These are phyloP conservation scores for Trichoderma simmonsii DNA, from an alignment of 2,329 filamentous ascomycete genomes.

Conservation along the genomic window DNA sequence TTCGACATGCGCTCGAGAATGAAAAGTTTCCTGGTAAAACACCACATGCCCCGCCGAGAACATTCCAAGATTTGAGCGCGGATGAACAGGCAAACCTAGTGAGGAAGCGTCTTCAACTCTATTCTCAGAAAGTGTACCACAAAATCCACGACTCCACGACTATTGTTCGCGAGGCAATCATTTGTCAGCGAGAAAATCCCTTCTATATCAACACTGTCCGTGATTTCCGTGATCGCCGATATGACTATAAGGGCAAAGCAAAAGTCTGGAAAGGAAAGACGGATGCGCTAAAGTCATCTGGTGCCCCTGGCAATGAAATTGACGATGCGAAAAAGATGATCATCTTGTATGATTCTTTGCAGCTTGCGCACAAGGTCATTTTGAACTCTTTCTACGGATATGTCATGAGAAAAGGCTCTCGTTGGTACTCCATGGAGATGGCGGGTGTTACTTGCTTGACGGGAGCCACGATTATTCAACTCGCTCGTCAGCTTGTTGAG, in stretches of 20 bases:
- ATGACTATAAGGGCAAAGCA: slow-evolving; percentile 97
- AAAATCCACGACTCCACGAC: slow-evolving; percentile 96
- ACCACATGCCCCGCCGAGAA: slow-evolving; percentile 65
- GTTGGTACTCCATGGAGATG: slow-evolving; percentile 99
- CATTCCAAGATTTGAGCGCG: slow-evolving; percentile 74
- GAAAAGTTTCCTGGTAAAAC: slow-evolving; percentile 83
- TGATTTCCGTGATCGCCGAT: slow-evolving; percentile 93
- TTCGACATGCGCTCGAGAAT: slow-evolving; percentile 83
- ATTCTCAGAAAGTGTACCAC: slow-evolving; percentile 98
- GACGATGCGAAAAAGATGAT: slow-evolving; percentile 99
- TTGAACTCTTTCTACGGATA: slow-evolving; percentile 99
- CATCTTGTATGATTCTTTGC: slow-evolving; percentile 88
- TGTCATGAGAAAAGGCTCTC: slow-evolving; percentile 97
- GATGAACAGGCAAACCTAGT: slow-evolving; percentile 81
- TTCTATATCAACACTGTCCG: slow-evolving; percentile 97
- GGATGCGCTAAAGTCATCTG: slow-evolving; percentile 77
- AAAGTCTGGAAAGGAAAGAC: slow-evolving; percentile 99
- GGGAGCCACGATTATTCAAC: slow-evolving; percentile 92
- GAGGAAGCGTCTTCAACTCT: slow-evolving; percentile 84
- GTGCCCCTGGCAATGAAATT: slow-evolving; percentile 71
- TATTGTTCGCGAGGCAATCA: slow-evolving; percentile 91
- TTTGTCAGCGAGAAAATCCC: slow-evolving; percentile 95
- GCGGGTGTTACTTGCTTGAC: slow-evolving; percentile 97
- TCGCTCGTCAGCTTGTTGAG: slow-evolving; percentile 91
- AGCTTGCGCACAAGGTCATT: slow-evolving; percentile 98